Evolutionary conservation across 192 early-diverging fungal genomes (phyloP).

Genomic region (Ambispora gerdemannii): DNA sequence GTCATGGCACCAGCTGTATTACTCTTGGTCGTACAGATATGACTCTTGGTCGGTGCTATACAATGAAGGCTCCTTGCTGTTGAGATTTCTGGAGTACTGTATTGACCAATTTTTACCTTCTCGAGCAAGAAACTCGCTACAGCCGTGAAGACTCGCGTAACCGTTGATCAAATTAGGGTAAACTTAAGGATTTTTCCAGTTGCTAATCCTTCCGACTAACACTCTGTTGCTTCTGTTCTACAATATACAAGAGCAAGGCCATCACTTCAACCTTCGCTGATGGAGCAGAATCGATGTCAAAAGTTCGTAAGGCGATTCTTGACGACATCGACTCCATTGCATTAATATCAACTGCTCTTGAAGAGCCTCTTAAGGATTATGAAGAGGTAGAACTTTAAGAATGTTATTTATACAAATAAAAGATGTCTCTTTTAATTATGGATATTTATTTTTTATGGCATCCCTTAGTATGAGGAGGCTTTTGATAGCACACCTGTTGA

Average conservation of each 20-base stretch:
- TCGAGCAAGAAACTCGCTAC: conserved; percentile 25
- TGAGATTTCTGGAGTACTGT: background rate
- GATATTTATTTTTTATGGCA: background rate
- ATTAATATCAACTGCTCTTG: conserved; percentile 15
- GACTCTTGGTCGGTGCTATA: background rate
- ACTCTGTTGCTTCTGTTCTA: conserved; percentile 6
- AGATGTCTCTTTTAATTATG: background rate
- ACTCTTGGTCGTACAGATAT: conserved; percentile 7
- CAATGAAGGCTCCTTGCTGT: too few relatives aligned
- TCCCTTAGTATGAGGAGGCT: background rate
- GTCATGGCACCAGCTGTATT: conserved; percentile 13
- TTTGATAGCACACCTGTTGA: background rate
- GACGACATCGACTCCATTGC: conserved; percentile 14
- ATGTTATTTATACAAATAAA: background rate
- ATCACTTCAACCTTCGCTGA: conserved; percentile 15
- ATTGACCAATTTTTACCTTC: background rate
- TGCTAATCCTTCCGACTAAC: conserved; percentile 18
- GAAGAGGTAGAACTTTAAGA: background rate
- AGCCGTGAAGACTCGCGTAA: conserved; percentile 23
- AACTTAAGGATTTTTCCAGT: conserved; percentile 26
- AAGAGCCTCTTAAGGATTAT: too few relatives aligned
- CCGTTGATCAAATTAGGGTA: conserved; percentile 28
- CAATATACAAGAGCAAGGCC: conserved; percentile 15
- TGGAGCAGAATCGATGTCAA: conserved; percentile 30
- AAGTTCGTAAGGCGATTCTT: conserved; percentile 24